Evolutionary conservation across 139 green algal genomes (phyloP).

Genomic region (Spirogloea muscicola): DNA sequence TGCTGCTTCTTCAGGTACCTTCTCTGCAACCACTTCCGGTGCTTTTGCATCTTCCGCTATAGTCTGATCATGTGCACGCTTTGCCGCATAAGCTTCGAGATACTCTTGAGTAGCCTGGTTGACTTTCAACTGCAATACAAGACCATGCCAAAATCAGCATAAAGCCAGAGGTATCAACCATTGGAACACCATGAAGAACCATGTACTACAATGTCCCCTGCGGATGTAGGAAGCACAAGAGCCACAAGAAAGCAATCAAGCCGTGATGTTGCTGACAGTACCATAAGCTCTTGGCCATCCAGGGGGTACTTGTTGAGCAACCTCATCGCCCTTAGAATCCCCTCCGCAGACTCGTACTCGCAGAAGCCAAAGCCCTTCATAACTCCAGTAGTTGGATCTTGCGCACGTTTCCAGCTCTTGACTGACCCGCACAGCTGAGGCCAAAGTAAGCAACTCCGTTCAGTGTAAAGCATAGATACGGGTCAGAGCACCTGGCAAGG

Average conservation of each 20-base stretch:
- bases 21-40: neutral
- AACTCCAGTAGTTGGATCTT: conserved; percentile 67
- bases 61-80: conserved; percentile 12
- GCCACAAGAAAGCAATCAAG: neutral
- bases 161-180: neutral
- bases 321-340: conserved; percentile 61
- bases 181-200: neutral
- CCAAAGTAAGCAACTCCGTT: too few species aligned
- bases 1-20: neutral
- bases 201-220: neutral
- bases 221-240: neutral
- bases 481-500: too few species aligned
- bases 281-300: conserved; percentile 77
- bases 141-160: neutral
- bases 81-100: conserved; percentile 52
- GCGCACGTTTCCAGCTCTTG: conserved; percentile 78
- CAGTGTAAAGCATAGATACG: too few species aligned
- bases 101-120: conserved; percentile 36
- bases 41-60: neutral
- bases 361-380: conserved; percentile 89
- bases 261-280: conserved; percentile 36
- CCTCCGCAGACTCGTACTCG: conserved; percentile 68
- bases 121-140: conserved; percentile 49
- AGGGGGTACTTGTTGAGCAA: conserved; percentile 48
- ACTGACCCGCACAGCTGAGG: conserved; percentile 66